Conservation (phyloP, 2,329 filamentous ascomycete genomes). For the Ilyonectria destructans region DNA sequence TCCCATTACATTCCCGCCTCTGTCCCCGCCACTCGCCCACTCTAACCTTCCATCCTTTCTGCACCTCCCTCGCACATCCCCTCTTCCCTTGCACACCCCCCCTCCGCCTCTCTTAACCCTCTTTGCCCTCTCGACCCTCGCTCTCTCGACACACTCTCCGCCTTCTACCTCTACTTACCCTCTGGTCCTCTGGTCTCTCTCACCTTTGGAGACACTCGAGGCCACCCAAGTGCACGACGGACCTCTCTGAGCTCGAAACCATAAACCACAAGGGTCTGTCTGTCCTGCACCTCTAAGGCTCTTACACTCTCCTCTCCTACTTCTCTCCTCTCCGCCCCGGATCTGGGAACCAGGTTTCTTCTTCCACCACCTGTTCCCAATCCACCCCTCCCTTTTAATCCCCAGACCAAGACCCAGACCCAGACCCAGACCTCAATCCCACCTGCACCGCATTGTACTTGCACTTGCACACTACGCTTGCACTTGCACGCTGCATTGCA, state of each 20-base stretch:
- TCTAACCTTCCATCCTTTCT: slow-evolving; percentile 45
- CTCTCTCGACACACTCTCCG: slow-evolving; percentile 19
- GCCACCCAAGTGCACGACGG: slow-evolving; percentile 12
- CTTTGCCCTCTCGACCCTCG: slow-evolving; percentile 28
- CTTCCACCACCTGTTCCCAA: slow-evolving; percentile 41
- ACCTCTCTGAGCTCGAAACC: not conserved
- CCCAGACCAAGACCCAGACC: slow-evolving; percentile 44
- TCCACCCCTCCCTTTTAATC: slow-evolving; percentile 37
- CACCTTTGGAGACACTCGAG: slow-evolving; percentile 13
- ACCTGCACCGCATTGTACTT: slow-evolving; percentile 2
- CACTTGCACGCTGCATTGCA: slow-evolving; percentile 10
- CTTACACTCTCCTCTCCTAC: slow-evolving; percentile 18
- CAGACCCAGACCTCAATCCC: slow-evolving; percentile 31
- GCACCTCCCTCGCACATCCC: slow-evolving; percentile 37
- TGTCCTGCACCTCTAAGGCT: slow-evolving; percentile 19
- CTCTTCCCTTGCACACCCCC: slow-evolving; percentile 34
- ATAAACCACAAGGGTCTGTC: no score
- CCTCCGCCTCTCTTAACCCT: slow-evolving; percentile 33
- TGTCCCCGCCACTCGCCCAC: slow-evolving; percentile 50
- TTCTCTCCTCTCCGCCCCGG: slow-evolving; percentile 20
- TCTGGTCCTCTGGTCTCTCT: slow-evolving; percentile 23
- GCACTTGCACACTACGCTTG: not conserved
- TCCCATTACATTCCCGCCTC: slow-evolving; percentile 57
- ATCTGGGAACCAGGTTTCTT: slow-evolving; percentile 26
- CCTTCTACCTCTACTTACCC: slow-evolving; percentile 12